Percentiles rank a stretch among this genome's conserved stretches.
phyloP scores from a whole-genome alignment of 345 rosid species.

The Cardamine occulta region DNA sequence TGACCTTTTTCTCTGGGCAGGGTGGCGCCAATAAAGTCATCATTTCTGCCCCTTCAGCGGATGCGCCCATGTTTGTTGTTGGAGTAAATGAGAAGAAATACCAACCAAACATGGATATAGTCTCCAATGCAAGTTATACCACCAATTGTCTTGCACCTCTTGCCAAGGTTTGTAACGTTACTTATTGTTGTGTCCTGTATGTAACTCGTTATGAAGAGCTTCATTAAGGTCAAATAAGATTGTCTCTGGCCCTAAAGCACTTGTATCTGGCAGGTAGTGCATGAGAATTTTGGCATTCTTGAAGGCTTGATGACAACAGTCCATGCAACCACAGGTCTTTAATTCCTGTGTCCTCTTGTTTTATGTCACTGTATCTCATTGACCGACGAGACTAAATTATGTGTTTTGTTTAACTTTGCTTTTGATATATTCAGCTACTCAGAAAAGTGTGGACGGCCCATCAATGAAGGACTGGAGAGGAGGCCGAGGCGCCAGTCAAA shows the following conservation, averaged over 20 bases:
- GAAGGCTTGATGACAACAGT: constrained; percentile 99
- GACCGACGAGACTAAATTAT: background rate
- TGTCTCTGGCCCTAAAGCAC: constrained; percentile 1
- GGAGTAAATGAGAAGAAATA: constrained; percentile 91
- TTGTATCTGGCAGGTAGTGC: constrained; percentile 67
- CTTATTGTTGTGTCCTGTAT: background rate
- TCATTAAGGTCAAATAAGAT: background rate
- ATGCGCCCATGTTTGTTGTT: constrained; percentile 98
- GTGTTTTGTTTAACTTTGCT: constrained; percentile 12
- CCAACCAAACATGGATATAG: constrained; percentile 80
- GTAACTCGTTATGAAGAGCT: background rate
- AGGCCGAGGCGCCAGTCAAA: constrained; percentile 95
- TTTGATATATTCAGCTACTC: constrained; percentile 66
- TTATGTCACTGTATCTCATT: background rate
- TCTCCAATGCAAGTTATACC: constrained; percentile 97
- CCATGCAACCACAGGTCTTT: constrained; percentile 90
- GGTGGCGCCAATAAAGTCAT: constrained; percentile 95
- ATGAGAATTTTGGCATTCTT: constrained; percentile 87
- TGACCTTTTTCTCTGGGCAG: constrained; percentile 47
- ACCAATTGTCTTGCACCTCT: constrained; percentile 99
- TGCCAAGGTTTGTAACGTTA: constrained; percentile 69
- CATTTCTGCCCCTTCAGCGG: constrained; percentile 96
- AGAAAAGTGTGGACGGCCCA: constrained; percentile 95
- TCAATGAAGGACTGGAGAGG: constrained; percentile 99
- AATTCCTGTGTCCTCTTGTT: constrained; percentile 30